phyloP scores from a whole-genome alignment of 371 early-diverging fungal species.

The Choanephora cucurbitarum region DNA sequence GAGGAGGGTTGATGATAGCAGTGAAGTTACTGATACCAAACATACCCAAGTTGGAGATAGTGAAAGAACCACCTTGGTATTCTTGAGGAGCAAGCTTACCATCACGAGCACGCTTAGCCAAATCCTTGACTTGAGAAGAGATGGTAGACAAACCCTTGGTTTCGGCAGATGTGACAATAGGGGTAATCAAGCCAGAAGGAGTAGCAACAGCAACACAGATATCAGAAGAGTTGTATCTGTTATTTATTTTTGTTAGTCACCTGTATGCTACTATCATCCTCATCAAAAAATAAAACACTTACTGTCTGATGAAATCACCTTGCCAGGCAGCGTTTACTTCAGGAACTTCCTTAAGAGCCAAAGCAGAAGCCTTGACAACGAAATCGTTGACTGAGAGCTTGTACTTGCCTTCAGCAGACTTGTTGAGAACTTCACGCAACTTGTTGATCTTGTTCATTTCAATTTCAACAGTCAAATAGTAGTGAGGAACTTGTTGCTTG shows the following conservation, averaged over 20 bases:
- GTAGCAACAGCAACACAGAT: conserved; percentile 97
- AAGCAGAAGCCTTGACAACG: conserved; percentile 93
- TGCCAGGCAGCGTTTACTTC: conserved; percentile 97
- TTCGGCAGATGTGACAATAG: conserved; percentile 88
- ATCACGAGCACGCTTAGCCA: conserved; percentile 86
- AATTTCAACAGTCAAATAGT: conserved; percentile 90
- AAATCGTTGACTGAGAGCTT: conserved; percentile 99
- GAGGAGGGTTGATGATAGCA: conserved; percentile 98
- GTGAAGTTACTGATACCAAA: conserved; percentile 92
- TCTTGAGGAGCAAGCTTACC: conserved; percentile 93
- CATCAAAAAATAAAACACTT: too few relatives aligned
- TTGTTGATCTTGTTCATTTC: conserved; percentile 85
- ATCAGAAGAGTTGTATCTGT: conserved; percentile 87
- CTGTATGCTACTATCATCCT: neutral
- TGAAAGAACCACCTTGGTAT: conserved; percentile 96
- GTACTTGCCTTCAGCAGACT: conserved; percentile 82
- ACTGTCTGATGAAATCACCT: conserved; percentile 91
- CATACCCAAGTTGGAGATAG: conserved; percentile 99
- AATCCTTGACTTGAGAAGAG: conserved; percentile 81
- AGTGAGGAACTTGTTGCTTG: conserved; percentile 93
- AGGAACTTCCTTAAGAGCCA: conserved; percentile 91
- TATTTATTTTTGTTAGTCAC: neutral
- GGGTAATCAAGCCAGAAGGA: conserved; percentile 94
- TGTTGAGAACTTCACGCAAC: conserved; percentile 91
- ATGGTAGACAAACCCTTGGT: conserved; percentile 85